These are phyloP conservation scores for Halenospora varia DNA, from an alignment of 495 filamentous ascomycete species.

Conservation along the genomic window DNA sequence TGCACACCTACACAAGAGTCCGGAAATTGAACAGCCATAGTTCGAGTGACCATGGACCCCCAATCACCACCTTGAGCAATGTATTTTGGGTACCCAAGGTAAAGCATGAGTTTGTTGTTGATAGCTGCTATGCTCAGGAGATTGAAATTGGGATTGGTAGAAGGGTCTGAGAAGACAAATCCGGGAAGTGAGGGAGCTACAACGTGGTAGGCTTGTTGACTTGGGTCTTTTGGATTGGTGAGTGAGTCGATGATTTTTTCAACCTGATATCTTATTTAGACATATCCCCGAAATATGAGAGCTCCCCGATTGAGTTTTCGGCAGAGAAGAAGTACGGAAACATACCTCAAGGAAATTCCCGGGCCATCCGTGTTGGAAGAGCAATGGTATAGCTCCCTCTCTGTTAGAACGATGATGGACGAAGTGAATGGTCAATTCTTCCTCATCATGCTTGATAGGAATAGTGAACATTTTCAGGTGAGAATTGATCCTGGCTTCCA, in stretches of 20 bases:
- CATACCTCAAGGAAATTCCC: slow-evolving; percentile 63
- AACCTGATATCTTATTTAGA: too few species aligned
- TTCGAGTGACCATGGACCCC: slow-evolving; percentile 59
- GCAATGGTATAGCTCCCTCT: slow-evolving; percentile 47
- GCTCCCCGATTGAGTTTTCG: too few species aligned
- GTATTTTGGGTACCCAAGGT: slow-evolving; percentile 61
- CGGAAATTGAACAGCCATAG: slow-evolving; percentile 52
- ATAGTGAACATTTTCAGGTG: slow-evolving; percentile 53
- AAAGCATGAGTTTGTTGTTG: slow-evolving; percentile 60
- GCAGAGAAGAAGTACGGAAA: slow-evolving; percentile 18
- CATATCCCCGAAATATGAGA: too few species aligned
- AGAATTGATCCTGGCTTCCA: slow-evolving; percentile 49
- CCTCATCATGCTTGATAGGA: slow-evolving; percentile 41
- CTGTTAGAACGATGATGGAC: slow-evolving; percentile 49
- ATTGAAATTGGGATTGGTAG: slow-evolving; percentile 40
- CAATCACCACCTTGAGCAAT: slow-evolving; percentile 69
- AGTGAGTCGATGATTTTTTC: slow-evolving; percentile 58
- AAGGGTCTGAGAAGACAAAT: slow-evolving; percentile 53
- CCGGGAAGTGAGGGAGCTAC: slow-evolving; percentile 66
- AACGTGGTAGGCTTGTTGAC: slow-evolving; percentile 55
- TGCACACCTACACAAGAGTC: slow-evolving; percentile 55
- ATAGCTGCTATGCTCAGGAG: slow-evolving; percentile 54
- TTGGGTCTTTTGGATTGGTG: slow-evolving; percentile 27
- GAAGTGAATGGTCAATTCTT: slow-evolving; percentile 47
- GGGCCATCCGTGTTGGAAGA: slow-evolving; percentile 64